Evolutionary conservation across 2,329 filamentous ascomycete species (phyloP), one percentile per base, ranked within the genome.

Genomic region (Plectosphaerella cucumerina): DNA sequence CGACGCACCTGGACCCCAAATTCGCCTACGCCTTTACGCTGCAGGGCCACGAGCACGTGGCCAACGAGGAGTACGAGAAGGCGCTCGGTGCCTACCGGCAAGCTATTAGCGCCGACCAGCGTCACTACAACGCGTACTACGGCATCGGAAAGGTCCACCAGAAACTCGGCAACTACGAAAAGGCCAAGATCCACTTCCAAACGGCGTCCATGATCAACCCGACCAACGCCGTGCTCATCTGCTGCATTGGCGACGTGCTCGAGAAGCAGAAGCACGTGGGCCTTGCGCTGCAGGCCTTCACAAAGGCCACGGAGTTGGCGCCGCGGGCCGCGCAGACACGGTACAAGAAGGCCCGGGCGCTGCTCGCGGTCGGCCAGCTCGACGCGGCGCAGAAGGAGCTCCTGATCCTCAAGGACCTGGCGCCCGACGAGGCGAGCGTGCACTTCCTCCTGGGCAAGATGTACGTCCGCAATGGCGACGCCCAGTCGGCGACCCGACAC

Each of bases 91-190:
- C 90, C 2, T 99, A 97, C 68, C 84, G 95, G 33, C 83, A 86
- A 49, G 92, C 90, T 2, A 89, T 99, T 58, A 82, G 86, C 43
- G 90, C 90, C 1, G 92, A 99, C 62, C 84, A 82, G 50, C 85
- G 93, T 18, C 93, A 97, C 65, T 99, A 97, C 74, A 96, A 97
- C 64, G 94, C 93, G n/a, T 97, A 95, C 82, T 99, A 97, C 66
- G 94, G 94, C 58, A 84, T 88, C 51, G 85, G 84, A 26, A 78
- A 81, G 53, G 91, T 96, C 2, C 94, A 93, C 62, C 90, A 96
- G 68, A 93, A 92, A 63, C 82, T 95, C 61, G 92, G 91, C 62
- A 92, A 90, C 66, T 92, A 90, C 60, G 90, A 96, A 55, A 90
- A 94, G 65, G 93, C 94, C 2, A 89, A 95, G 62, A 85, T 86